Evolutionary conservation across 1,284 basidiomycete species (phyloP).

Genomic region (Xerocomus nothofagi): DNA sequence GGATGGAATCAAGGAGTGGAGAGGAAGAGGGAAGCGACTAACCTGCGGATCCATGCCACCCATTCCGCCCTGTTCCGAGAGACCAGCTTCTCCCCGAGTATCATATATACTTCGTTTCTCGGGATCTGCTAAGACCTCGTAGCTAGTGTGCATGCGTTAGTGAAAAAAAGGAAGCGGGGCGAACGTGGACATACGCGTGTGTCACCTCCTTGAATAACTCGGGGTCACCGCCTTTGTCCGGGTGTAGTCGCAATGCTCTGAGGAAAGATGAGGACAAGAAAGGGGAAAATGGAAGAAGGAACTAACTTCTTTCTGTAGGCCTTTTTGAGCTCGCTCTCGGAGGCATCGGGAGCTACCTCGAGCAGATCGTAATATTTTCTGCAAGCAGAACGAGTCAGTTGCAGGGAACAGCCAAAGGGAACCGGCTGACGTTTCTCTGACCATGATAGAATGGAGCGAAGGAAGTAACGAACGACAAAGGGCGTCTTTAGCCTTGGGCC

Average conservation of each 20-base stretch:
- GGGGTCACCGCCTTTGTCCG: constrained; percentile 96
- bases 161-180: neutral
- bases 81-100: constrained; percentile 89
- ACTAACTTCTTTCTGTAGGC: constrained; percentile 90
- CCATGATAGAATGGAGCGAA: constrained; percentile 46
- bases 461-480: constrained; percentile 14
- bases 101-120: constrained; percentile 90
- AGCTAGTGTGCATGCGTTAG: constrained; percentile 49
- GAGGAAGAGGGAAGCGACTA: constrained; percentile 25
- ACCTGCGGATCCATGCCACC: constrained; percentile 96
- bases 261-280: constrained; percentile 18
- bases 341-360: constrained; percentile 75
- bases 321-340: constrained; percentile 87
- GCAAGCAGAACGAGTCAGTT: constrained; percentile 10
- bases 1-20: neutral
- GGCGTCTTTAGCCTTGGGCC: constrained; percentile 23
- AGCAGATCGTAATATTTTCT: constrained; percentile 92
- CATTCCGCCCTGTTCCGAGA: constrained; percentile 85
- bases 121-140: constrained; percentile 91
- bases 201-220: constrained; percentile 98
- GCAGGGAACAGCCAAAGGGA: constrained; percentile 1
- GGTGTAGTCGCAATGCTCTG: constrained; percentile 88
- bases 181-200: constrained; percentile 78
- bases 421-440: constrained; percentile 62
- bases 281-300: neutral